Conservation (phyloP, 768 basidiomycete genomes). For the Cubamyces sp. region DNA sequence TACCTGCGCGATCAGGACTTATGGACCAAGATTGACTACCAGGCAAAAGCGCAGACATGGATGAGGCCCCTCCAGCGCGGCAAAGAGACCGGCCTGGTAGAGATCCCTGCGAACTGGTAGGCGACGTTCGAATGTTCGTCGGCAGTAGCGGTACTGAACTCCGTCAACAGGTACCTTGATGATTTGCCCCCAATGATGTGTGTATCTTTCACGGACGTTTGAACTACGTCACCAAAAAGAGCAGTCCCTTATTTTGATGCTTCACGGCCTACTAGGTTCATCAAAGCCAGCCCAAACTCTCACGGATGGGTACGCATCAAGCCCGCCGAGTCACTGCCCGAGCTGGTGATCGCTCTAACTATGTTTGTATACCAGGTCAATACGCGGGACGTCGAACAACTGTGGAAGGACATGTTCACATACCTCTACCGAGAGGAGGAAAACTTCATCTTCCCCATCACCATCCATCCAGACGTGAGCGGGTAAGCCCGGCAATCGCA, state of each 20-base stretch:
- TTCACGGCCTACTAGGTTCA: constrained; percentile 53
- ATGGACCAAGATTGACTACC: constrained; percentile 77
- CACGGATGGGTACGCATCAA: constrained; percentile 62
- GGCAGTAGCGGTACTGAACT: not conserved
- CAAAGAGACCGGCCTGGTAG: constrained; percentile 62
- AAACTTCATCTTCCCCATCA: constrained; percentile 75
- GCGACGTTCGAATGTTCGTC: not conserved
- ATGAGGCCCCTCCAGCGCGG: constrained; percentile 74
- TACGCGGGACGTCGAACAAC: constrained; percentile 62
- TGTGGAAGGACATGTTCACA: constrained; percentile 78
- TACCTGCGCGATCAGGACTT: constrained; percentile 69
- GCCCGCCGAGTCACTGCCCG: not conserved
- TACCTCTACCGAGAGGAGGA: constrained; percentile 56
- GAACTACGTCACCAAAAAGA: too few relatives aligned
- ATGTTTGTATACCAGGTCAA: constrained; percentile 51
- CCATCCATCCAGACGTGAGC: constrained; percentile 79
- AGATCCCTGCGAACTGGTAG: constrained; percentile 75
- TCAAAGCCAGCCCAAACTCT: constrained; percentile 66
- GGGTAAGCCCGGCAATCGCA: constrained; percentile 43
- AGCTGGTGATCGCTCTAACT: not conserved
- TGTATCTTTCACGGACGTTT: constrained; percentile 19
- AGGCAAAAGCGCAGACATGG: constrained; percentile 61
- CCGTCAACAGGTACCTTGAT: constrained; percentile 57
- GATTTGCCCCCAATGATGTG: constrained; percentile 79
- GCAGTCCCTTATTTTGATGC: constrained; percentile 2